Percentiles rank a stretch among this genome's conserved stretches.
Conservation (phyloP, 257 asterid genomes). For the Solanum rostratum region DNA sequence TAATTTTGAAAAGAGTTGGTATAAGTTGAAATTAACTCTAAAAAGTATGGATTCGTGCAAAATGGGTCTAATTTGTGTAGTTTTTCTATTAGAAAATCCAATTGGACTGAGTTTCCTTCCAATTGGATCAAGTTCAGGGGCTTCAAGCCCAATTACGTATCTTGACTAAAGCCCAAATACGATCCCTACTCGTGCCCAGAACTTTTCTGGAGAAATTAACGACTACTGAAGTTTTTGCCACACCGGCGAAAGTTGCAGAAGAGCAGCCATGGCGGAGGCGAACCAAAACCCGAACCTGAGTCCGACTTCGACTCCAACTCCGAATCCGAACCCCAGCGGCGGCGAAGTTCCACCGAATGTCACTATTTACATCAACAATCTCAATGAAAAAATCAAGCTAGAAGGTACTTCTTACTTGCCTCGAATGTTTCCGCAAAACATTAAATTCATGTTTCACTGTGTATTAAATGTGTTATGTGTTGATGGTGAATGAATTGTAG, state of each 20-base stretch:
- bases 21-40: too few relatives aligned
- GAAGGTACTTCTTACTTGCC: slow-evolving; percentile 34
- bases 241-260: background rate
- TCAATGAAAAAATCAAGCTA: slow-evolving; percentile 93
- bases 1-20: too few relatives aligned
- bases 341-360: slow-evolving; percentile 49
- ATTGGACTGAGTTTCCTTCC: background rate
- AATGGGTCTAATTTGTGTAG: too few relatives aligned
- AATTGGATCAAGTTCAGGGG: background rate
- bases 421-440: background rate
- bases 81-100: background rate
- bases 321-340: slow-evolving; percentile 1
- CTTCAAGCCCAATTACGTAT: background rate
- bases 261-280: slow-evolving; percentile 62
- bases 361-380: slow-evolving; percentile 88
- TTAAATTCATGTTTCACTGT: background rate
- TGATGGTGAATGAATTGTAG: slow-evolving; percentile 18
- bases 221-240: background rate
- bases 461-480: background rate
- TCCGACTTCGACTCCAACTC: background rate
- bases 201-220: background rate
- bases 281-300: slow-evolving; percentile 13
- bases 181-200: background rate
- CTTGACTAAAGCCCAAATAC: slow-evolving; percentile 1
- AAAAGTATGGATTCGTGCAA: too few relatives aligned